Evolutionary conservation across 345 rosid species (phyloP).

Genomic region (Gossypioides kirkii): DNA sequence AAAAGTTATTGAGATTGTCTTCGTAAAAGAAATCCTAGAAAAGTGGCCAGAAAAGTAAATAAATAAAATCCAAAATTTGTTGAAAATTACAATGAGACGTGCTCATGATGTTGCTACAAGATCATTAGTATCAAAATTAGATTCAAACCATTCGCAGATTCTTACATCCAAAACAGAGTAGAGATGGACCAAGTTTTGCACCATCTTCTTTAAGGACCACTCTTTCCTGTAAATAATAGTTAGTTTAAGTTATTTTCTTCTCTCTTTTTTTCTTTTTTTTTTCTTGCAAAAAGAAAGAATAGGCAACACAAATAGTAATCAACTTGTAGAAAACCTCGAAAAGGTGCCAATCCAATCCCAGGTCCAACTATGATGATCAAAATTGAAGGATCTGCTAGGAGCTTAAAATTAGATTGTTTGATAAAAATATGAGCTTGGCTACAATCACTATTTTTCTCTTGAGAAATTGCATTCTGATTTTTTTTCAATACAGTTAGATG

Average conservation of each 20-base stretch:
- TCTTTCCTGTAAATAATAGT: conserved; percentile 50
- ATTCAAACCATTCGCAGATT: conserved; percentile 61
- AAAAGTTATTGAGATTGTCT: not conserved
- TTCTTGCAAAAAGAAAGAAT: not conserved
- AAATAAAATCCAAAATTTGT: not conserved
- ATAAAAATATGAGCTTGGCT: not conserved
- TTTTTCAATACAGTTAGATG: not conserved
- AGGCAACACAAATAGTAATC: not conserved
- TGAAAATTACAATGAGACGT: not conserved
- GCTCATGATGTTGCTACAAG: not conserved
- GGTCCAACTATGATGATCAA: not conserved
- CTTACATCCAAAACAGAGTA: conserved; percentile 91
- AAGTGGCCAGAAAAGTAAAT: not conserved
- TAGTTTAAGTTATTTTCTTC: conserved; percentile 1
- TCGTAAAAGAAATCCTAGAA: not conserved
- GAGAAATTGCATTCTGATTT: conserved; percentile 33
- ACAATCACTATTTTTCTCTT: not conserved
- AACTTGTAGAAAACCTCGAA: conserved; percentile 62
- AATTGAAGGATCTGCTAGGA: not conserved
- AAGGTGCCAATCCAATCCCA: conserved; percentile 41
- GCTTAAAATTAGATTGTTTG: not conserved
- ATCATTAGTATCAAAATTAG: not conserved
- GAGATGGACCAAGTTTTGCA: conserved; percentile 59
- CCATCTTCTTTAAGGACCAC: conserved; percentile 73
- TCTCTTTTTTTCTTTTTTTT: not conserved